Conservation (phyloP, 164 flowering plant species). For the Kalanchoe fedtschenkoi region DNA sequence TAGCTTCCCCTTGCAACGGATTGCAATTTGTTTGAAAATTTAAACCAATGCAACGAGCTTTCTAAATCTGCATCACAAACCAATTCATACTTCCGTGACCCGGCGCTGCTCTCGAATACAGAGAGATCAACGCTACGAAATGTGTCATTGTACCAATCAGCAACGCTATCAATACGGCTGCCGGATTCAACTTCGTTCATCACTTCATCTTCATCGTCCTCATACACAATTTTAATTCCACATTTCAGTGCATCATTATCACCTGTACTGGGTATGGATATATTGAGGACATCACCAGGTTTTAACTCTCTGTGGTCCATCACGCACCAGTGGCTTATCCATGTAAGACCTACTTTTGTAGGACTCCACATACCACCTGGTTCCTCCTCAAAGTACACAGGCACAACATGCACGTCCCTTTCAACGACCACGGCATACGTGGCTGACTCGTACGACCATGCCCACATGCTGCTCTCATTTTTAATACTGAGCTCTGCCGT, state of each 20-base stretch:
- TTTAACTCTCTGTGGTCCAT: neutral
- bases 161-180: neutral
- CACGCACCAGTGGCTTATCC: neutral
- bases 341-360: neutral
- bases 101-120: too few relatives aligned
- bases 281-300: neutral
- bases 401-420: too few relatives aligned
- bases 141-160: neutral
- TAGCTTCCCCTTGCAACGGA: too few relatives aligned
- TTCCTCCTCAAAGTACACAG: too few relatives aligned
- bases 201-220: neutral
- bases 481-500: neutral
- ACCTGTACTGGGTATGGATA: neutral
- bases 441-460: neutral
- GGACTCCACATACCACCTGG: too few relatives aligned
- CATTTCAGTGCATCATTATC: neutral
- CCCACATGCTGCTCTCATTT: neutral
- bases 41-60: too few relatives aligned
- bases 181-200: too few relatives aligned
- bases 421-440: too few relatives aligned
- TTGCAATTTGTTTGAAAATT: too few relatives aligned
- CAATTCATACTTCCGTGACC: too few relatives aligned
- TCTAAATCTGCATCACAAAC: too few relatives aligned
- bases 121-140: too few relatives aligned
- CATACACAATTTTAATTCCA: neutral